Percentiles rank a stretch among this genome's conserved stretches.
These are phyloP conservation scores for Talaromyces stipitatus DNA, from an alignment of 495 filamentous ascomycete genomes.

Conservation along the genomic window DNA sequence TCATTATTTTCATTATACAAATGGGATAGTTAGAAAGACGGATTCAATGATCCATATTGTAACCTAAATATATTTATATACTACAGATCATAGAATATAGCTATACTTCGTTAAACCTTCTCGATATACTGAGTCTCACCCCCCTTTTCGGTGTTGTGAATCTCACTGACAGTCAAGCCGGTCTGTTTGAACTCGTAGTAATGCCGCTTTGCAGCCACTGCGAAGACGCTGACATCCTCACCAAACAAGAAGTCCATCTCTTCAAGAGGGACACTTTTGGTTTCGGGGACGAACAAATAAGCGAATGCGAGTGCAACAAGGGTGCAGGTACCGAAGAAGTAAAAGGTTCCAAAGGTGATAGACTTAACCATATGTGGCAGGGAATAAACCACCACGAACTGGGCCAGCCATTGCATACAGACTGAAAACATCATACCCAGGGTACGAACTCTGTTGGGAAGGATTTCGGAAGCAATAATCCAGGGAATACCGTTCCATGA, in stretches of 20 bases:
- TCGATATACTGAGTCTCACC: background rate
- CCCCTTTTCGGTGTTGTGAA: slow-evolving; percentile 2
- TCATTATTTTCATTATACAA: too few species aligned
- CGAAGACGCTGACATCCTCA: background rate
- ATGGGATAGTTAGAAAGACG: too few species aligned
- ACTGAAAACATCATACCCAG: slow-evolving; percentile 41
- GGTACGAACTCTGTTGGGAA: slow-evolving; percentile 35
- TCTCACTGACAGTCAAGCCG: background rate
- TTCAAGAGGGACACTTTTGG: slow-evolving; percentile 41
- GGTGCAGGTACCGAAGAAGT: slow-evolving; percentile 30
- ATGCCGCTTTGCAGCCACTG: background rate
- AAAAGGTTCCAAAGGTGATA: slow-evolving; percentile 42
- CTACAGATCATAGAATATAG: background rate
- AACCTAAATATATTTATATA: too few species aligned
- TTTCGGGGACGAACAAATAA: slow-evolving; percentile 57
- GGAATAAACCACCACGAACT: slow-evolving; percentile 36
- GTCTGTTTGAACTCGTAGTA: background rate
- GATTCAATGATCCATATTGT: too few species aligned
- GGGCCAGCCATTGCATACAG: slow-evolving; percentile 32
- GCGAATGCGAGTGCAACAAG: slow-evolving; percentile 43
- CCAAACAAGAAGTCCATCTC: slow-evolving; percentile 32
- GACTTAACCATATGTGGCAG: slow-evolving; percentile 37
- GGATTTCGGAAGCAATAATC: slow-evolving; percentile 42
- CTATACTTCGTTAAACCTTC: background rate
- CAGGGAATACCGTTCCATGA: slow-evolving; percentile 56